Conservation (phyloP, 2,329 filamentous ascomycete genomes). For the Pyrenochaeta sp. region DNA sequence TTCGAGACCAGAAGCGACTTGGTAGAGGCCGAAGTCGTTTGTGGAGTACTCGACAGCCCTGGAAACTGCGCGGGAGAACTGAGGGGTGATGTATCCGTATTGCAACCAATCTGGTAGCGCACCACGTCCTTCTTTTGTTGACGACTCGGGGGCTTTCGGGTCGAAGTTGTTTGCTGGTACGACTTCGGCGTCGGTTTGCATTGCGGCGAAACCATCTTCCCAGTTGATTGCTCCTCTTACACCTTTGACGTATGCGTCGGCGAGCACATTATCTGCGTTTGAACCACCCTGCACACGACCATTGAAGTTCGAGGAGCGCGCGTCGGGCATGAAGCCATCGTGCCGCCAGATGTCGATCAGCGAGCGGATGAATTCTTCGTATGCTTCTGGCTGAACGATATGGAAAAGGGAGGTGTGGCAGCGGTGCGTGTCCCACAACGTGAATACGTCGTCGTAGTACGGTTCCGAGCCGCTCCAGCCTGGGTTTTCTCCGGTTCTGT, state of each 20-base stretch:
- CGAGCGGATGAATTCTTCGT: constrained; percentile 72
- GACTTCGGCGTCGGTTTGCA: constrained; percentile 73
- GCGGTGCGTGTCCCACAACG: constrained; percentile 71
- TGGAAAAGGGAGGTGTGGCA: constrained; percentile 72
- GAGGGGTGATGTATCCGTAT: constrained; percentile 71
- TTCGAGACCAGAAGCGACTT: constrained; percentile 68
- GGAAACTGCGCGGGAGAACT: constrained; percentile 68
- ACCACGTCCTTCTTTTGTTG: constrained; percentile 72
- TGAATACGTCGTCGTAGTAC: constrained; percentile 77
- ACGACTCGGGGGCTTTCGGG: constrained; percentile 63
- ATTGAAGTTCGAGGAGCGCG: constrained; percentile 73
- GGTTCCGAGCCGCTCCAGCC: constrained; percentile 70
- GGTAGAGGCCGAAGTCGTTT: constrained; percentile 74
- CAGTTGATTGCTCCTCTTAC: constrained; percentile 70
- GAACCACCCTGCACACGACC: constrained; percentile 74
- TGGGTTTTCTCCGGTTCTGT: constrained; percentile 76
- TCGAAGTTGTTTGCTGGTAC: constrained; percentile 68
- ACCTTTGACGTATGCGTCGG: constrained; percentile 76
- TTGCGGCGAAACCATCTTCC: constrained; percentile 60
- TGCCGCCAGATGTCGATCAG: constrained; percentile 73
- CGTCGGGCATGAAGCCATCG: constrained; percentile 72
- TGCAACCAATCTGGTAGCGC: constrained; percentile 74
- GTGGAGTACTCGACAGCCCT: constrained; percentile 72
- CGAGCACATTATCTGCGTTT: constrained; percentile 75
- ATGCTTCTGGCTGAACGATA: constrained; percentile 68